phyloP scores from a whole-genome alignment of 345 rosid genomes.

The Dipteronia dyeriana region DNA sequence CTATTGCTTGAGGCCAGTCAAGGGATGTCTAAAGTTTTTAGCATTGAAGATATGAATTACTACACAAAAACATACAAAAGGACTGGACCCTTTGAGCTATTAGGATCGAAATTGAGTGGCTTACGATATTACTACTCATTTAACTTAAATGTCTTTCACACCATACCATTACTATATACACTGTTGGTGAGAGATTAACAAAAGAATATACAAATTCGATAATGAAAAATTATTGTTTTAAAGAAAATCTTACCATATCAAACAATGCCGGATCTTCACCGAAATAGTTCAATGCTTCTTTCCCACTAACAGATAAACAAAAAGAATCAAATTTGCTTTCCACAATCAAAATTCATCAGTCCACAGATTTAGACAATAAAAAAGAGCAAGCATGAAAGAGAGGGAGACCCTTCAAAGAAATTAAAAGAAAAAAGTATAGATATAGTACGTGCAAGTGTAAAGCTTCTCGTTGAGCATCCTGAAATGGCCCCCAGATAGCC shows the following conservation, averaged over 20 bases:
- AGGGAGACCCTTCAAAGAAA: no score
- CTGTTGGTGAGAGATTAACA: not conserved
- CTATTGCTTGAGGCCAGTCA: not conserved
- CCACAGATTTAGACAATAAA: no score
- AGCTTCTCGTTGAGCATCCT: conserved; percentile 94
- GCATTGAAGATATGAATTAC: not conserved
- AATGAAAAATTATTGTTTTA: no score
- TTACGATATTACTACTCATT: not conserved
- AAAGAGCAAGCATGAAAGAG: no score
- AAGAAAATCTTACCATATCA: conserved; percentile 60
- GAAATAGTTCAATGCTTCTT: conserved; percentile 78
- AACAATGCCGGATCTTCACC: conserved; percentile 75
- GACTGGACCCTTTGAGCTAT: not conserved
- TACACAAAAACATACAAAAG: not conserved
- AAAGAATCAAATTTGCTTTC: not conserved
- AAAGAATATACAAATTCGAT: not conserved
- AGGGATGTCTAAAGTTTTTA: not conserved
- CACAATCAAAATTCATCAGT: no score
- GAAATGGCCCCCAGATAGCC: conserved; percentile 79
- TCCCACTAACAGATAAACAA: conserved; percentile 48
- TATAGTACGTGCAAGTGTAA: conserved; percentile 77
- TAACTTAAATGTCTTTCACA: not conserved
- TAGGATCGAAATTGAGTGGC: not conserved
- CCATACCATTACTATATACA: not conserved
- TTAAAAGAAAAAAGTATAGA: no score